Conservation (phyloP, 805 yeast genomes). For the Pichia phayaonensis region DNA sequence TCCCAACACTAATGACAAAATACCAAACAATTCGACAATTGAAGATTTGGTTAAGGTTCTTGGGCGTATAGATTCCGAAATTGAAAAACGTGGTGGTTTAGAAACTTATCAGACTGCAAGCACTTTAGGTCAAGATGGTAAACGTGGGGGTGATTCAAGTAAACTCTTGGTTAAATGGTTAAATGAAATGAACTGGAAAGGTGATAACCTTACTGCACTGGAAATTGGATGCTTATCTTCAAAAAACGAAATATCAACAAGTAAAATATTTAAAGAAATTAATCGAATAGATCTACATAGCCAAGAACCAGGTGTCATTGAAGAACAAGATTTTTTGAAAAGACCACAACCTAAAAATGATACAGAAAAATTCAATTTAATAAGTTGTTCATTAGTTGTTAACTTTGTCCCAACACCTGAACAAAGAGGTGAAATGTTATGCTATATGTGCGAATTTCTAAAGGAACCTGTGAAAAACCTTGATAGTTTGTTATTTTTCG, state of each 20-base stretch:
- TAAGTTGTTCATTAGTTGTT: constrained; percentile 81
- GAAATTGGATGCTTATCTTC: constrained; percentile 82
- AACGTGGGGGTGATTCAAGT: constrained; percentile 90
- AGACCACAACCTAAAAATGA: constrained; percentile 48
- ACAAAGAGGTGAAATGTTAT: constrained; percentile 73
- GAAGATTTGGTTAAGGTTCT: constrained; percentile 25
- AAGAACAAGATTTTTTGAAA: constrained; percentile 79
- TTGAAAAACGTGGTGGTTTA: constrained; percentile 64
- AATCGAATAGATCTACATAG: constrained; percentile 73
- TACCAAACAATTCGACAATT: constrained; percentile 1
- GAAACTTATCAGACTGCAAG: constrained; percentile 80
- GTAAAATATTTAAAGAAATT: constrained; percentile 44
- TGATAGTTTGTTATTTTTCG: constrained; percentile 54
- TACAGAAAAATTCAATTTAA: constrained; percentile 46
- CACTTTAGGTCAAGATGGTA: constrained; percentile 66
- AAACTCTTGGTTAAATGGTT: constrained; percentile 73
- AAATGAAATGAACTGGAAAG: constrained; percentile 8
- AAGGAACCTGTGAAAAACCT: constrained; percentile 21
- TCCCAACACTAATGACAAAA: not conserved
- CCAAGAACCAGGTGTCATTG: constrained; percentile 55
- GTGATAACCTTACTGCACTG: constrained; percentile 36
- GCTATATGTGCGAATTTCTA: constrained; percentile 50
- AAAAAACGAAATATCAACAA: constrained; percentile 56
- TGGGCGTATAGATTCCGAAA: constrained; percentile 55
- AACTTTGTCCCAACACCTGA: constrained; percentile 76